Conservation (phyloP, 345 rosid species). For the Eutrema japonicum region DNA sequence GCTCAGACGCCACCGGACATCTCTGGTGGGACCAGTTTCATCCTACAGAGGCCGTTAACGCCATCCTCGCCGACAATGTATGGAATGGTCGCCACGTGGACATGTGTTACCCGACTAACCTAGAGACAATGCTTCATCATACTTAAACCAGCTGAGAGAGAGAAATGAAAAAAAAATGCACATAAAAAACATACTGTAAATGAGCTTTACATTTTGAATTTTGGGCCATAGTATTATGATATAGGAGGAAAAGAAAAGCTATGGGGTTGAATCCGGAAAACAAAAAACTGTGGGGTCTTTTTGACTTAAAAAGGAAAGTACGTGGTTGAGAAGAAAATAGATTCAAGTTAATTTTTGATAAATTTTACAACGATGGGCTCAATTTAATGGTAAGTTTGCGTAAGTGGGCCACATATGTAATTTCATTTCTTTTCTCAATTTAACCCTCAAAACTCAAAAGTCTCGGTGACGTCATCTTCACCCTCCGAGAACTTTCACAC, state of each 20-base stretch:
- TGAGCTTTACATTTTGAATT: slow-evolving; percentile 16
- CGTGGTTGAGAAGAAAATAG: background rate
- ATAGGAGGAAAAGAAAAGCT: background rate
- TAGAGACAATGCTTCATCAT: slow-evolving; percentile 57
- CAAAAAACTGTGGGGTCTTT: background rate
- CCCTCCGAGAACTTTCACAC: slow-evolving; percentile 7
- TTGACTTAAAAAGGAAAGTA: background rate
- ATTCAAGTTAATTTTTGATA: background rate
- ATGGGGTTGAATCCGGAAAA: background rate
- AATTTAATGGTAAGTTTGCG: background rate
- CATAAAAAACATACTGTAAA: slow-evolving; percentile 9
- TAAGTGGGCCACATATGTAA: slow-evolving; percentile 33
- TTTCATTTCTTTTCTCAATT: slow-evolving; percentile 13
- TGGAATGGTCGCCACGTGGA: slow-evolving; percentile 78
- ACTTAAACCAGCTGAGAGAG: background rate
- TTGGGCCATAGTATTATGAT: background rate
- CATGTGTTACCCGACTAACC: slow-evolving; percentile 82
- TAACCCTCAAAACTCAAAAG: background rate
- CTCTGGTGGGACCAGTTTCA: slow-evolving; percentile 97
- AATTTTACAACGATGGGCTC: slow-evolving; percentile 24
- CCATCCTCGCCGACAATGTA: slow-evolving; percentile 83
- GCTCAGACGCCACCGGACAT: slow-evolving; percentile 63
- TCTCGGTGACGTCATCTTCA: slow-evolving; percentile 44
- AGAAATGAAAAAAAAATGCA: background rate
- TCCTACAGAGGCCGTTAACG: slow-evolving; percentile 83